phyloP scores from a whole-genome alignment of 2,329 filamentous ascomycete genomes.

The Beauveria varroae region DNA sequence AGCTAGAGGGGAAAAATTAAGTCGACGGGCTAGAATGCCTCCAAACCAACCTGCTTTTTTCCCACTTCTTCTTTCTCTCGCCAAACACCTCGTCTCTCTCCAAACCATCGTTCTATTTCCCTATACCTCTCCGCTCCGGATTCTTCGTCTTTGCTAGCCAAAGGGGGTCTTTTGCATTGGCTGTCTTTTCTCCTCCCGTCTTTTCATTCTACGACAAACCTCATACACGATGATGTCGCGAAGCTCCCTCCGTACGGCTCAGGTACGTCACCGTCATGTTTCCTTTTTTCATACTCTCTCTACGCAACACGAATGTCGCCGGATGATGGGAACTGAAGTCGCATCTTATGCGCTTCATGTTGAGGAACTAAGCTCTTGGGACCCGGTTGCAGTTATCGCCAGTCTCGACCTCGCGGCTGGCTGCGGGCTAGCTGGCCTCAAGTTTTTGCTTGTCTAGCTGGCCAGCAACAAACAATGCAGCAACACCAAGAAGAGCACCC shows the following conservation, averaged over 20 bases:
- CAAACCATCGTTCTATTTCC: slow-evolving; percentile 2
- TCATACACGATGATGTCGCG: slow-evolving; percentile 48
- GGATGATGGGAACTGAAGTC: neutral
- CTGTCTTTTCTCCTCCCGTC: neutral
- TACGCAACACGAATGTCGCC: neutral
- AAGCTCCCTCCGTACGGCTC: slow-evolving; percentile 47
- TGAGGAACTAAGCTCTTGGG: neutral
- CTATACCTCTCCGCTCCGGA: slow-evolving; percentile 7
- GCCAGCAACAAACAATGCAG: neutral
- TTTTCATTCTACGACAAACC: slow-evolving; percentile 10
- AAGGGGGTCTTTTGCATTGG: slow-evolving; percentile 3
- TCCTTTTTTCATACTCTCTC: neutral
- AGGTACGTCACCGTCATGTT: slow-evolving; percentile 36
- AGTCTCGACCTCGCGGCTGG: neutral
- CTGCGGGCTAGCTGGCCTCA: neutral
- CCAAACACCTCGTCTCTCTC: slow-evolving; percentile 11
- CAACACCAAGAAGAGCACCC: neutral
- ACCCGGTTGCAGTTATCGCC: neutral
- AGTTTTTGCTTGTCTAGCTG: neutral
- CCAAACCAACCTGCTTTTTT: slow-evolving; percentile 11
- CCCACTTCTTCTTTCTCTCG: slow-evolving; percentile 9
- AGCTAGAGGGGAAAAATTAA: neutral
- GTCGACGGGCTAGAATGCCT: slow-evolving; percentile 1
- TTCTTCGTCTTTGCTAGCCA: slow-evolving; percentile 4
- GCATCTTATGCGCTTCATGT: neutral